Evolutionary conservation across 441 rosid genomes (phyloP).

Genomic region (Arabidopsis lyrata): DNA sequence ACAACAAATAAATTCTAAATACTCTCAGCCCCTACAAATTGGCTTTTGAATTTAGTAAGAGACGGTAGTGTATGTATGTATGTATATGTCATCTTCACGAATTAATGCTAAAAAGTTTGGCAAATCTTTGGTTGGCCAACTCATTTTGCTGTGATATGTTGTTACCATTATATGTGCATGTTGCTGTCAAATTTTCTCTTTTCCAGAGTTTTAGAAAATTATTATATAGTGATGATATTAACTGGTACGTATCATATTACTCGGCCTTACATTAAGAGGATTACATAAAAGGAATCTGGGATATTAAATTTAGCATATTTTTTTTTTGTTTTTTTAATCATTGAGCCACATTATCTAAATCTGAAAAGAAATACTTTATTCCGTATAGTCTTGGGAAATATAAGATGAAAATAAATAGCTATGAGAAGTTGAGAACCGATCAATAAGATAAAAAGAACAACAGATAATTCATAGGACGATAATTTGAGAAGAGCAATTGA

Average conservation of each 20-base stretch:
- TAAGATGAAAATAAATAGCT: neutral
- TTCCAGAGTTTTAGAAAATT: neutral
- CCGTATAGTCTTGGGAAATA: neutral
- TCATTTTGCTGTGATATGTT: conserved; percentile 27
- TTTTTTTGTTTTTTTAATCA: neutral
- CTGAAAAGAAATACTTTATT: neutral
- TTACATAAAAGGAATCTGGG: neutral
- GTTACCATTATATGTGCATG: neutral
- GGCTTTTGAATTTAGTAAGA: conserved; percentile 22
- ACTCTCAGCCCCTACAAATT: neutral
- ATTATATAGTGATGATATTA: neutral
- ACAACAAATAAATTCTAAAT: neutral
- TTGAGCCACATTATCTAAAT: neutral
- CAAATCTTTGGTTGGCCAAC: conserved; percentile 26
- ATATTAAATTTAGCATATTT: neutral
- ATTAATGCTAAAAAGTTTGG: conserved; percentile 42
- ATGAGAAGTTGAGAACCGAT: neutral
- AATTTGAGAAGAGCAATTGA: neutral
- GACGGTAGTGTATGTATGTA: conserved; percentile 18
- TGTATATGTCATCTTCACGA: conserved; percentile 30
- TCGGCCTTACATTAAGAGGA: neutral
- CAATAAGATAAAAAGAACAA: neutral
- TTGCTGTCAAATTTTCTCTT: conserved; percentile 2
- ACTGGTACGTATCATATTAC: conserved; percentile 5
- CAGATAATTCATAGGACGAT: neutral